Evolutionary conservation across 306 rosid genomes (phyloP).

Genomic region (Sphenostylis stenocarpa): DNA sequence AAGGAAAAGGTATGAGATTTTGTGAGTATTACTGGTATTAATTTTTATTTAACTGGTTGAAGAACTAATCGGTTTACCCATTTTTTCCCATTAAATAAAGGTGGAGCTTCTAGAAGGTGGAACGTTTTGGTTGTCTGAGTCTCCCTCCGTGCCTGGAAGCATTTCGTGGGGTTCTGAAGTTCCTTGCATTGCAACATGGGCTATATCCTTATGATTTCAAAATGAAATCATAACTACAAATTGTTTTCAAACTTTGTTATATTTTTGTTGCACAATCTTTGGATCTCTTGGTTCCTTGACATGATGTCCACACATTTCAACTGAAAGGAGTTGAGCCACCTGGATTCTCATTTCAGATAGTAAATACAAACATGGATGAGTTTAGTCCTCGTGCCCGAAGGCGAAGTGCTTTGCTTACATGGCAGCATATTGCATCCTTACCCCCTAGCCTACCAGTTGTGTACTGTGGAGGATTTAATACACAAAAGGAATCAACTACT

Average conservation of each 20-base stretch:
- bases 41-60: neutral
- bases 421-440: constrained; percentile 99
- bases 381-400: constrained; percentile 89
- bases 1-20: constrained; percentile 66
- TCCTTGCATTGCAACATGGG: constrained; percentile 97
- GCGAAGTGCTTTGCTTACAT: constrained; percentile 94
- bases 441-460: constrained; percentile 95
- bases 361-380: constrained; percentile 89
- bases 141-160: constrained; percentile 99
- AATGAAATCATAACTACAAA: constrained; percentile 4
- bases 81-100: constrained; percentile 44
- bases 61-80: neutral
- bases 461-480: constrained; percentile 96
- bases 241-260: constrained; percentile 26
- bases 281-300: constrained; percentile 69
- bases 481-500: constrained; percentile 94
- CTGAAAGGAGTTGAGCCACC: constrained; percentile 97
- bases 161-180: constrained; percentile 91
- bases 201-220: constrained; percentile 74
- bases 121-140: constrained; percentile 97
- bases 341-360: constrained; percentile 93
- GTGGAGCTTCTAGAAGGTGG: constrained; percentile 96
- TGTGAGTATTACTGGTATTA: constrained; percentile 12
- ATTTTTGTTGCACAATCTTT: constrained; percentile 22
- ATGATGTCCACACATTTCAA: constrained; percentile 97